Base-by-base conservation (phyloP, 495 filamentous ascomycete genomes). In the Tuber calosporum region DNA sequence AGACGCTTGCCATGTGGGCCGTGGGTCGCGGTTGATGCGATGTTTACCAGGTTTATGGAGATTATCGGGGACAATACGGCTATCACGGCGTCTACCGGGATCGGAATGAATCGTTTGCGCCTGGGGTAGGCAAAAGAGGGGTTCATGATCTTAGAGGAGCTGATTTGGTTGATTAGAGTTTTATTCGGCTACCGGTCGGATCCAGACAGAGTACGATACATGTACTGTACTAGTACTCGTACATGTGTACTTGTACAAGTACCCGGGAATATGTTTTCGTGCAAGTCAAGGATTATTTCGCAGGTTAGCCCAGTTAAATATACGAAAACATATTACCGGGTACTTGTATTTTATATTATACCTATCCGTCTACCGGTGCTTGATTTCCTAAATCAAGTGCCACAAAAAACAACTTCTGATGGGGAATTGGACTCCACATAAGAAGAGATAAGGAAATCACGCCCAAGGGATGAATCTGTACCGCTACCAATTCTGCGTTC, bases 71-170 rank as follows among this genome's bases (percentile, higher is more conserved):
- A 79, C 1, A 90, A 73, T 36, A 84, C 77, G 8, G 84, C 84
- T 7, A 91, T 80, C 43, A 90, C 80, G 6, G 87, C 89, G 11
- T 88, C 86, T 0, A 83, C 80, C 81, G 85, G 86, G 77, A 89
- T 90, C 36, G 89, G 87, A 15, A 91, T 81, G 75, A 90, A 87
- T 80, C 90, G 87, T 53, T 86, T 87, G 75, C 87, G 85, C 69
- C 86, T 78, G 0, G 89, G 89, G 76, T 89, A 88, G 68, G 88
- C 87, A 75, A 90, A 87, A 70, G 88, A 77, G 0, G 88, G 88
- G 74, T 87, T 87, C 62, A 90, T 85, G 20, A 90, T 81, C 74
- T 88, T 84, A 73, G 77, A 72, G 53, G 34, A 66, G 22, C 76
- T 79, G n/a, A 19, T 11, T n/a, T 22, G 3, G 39, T 34, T 30